These are phyloP conservation scores for Plasmodium cynomolgi DNA, from an alignment of 169 alveolate genomes.

Conservation along the genomic window DNA sequence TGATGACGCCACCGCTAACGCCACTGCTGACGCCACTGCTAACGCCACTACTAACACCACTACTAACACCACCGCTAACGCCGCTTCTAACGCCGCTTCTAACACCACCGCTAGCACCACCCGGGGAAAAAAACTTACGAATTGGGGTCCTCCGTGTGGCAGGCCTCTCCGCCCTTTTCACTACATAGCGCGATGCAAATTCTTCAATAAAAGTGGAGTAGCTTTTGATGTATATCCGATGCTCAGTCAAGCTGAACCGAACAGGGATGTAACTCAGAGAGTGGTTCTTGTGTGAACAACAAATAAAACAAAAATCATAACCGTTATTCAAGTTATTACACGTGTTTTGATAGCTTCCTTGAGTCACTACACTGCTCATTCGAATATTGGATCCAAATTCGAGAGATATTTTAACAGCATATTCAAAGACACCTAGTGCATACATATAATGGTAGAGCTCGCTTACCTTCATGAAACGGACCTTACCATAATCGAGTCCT, in stretches of 20 bases:
- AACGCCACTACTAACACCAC: too few relatives aligned
- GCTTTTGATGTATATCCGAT: neutral
- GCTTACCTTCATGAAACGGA: slow-evolving; percentile 54
- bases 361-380: slow-evolving; percentile 33
- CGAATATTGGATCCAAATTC: slow-evolving; percentile 60
- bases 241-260: neutral
- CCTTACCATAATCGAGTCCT: slow-evolving; percentile 59
- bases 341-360: neutral
- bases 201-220: neutral
- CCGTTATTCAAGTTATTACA: slow-evolving; percentile 40
- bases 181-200: neutral
- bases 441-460: slow-evolving; percentile 70
- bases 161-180: neutral
- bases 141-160: neutral
- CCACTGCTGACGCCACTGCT: too few relatives aligned
- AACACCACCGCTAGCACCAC: neutral
- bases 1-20: too few relatives aligned
- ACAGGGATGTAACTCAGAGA: neutral
- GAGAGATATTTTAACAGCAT: slow-evolving; percentile 43
- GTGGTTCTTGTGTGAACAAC: slow-evolving; percentile 22
- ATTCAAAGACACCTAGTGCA: slow-evolving; percentile 58
- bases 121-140: neutral
- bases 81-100: too few relatives aligned
- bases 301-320: slow-evolving; percentile 12
- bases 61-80: too few relatives aligned